Evolutionary conservation across 306 rosid species (phyloP), one percentile per base, ranked within the genome.

Genomic region (Macrotyloma uniflorum): DNA sequence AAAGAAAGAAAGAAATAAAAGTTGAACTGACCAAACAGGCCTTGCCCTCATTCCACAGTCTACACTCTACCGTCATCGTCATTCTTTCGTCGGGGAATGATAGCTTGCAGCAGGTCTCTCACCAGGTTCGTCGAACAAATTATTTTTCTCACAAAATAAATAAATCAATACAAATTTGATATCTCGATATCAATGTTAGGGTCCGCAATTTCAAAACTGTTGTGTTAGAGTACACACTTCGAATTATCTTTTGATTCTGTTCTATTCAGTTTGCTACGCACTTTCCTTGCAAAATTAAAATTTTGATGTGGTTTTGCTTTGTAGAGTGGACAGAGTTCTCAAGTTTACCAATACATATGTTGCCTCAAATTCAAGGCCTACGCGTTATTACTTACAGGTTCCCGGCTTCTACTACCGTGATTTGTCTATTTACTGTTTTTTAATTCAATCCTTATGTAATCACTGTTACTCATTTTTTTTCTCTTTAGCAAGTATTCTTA

Each of bases 271-370:
- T 59, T 59, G 20, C 40, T 3, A 4, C 18, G 32, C 16, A 23
- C 33, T 23, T 11, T 55, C 63, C 22, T 59, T n/a, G 13, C 22
- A 28, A 23, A 55, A 55, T 2, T 13, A 57, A 6, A 57, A 24
- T 18, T 57, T 24, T 57, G 36, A 24, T 33, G 13, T 13, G 20
- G 9, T 79, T 16, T 53, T 51, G 13, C 20, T 68, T 77, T 78
- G 85, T 84, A 90, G 97, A 85, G 79, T 86, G 42, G 86, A 88
- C n/a, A 86, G 78, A 58, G 14, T 89, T 72, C 82, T 90, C 75
- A 90, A 86, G 64, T 75, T 85, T 67, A 74, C 87, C 32, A 75
- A 79, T 58, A 4, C 84, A 9, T 50, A 47, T 82, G 79, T 51
- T 13, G 79, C 80, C 28, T 51, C 80, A 12, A 42, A 42, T 42